phyloP scores from a whole-genome alignment of 768 basidiomycete species.

The Tubosaeta brunneosetosa region DNA sequence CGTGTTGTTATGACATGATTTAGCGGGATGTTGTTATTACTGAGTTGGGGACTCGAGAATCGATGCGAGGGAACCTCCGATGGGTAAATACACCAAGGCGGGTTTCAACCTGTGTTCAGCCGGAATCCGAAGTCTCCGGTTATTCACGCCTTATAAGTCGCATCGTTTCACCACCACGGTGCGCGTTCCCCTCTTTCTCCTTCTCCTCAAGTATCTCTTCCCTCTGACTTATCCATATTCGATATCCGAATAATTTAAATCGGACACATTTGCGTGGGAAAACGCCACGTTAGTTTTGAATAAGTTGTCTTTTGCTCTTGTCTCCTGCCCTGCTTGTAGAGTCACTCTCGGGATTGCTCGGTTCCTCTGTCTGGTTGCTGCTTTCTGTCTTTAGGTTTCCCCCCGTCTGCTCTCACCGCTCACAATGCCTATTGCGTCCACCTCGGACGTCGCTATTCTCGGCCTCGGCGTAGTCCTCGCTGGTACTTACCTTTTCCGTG shows the following conservation, averaged over 20 bases:
- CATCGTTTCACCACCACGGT: not conserved
- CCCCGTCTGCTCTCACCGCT: conserved; percentile 5
- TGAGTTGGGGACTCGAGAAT: not conserved
- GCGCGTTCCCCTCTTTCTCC: not conserved
- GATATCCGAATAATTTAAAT: conserved; percentile 17
- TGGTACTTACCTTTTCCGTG: conserved; percentile 77
- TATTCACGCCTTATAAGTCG: not conserved
- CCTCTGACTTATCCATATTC: conserved; percentile 1
- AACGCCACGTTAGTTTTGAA: conserved; percentile 36
- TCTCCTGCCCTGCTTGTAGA: conserved; percentile 5
- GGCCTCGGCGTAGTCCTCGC: conserved; percentile 71
- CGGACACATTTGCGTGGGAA: conserved; percentile 34
- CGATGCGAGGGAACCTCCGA: not conserved
- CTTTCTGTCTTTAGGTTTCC: not conserved
- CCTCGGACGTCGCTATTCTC: conserved; percentile 71
- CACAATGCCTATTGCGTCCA: conserved; percentile 55
- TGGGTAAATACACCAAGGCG: not conserved
- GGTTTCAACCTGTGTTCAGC: not conserved
- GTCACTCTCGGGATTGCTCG: not conserved
- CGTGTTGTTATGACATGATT: too few relatives aligned
- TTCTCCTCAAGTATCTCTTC: too few relatives aligned
- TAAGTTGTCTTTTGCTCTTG: conserved; percentile 11
- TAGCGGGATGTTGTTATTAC: not conserved
- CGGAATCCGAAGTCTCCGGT: not conserved
- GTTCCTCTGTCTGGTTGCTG: not conserved